These are phyloP conservation scores for Colletotrichum somersetense DNA, from an alignment of 2,329 filamentous ascomycete species.

Conservation along the genomic window DNA sequence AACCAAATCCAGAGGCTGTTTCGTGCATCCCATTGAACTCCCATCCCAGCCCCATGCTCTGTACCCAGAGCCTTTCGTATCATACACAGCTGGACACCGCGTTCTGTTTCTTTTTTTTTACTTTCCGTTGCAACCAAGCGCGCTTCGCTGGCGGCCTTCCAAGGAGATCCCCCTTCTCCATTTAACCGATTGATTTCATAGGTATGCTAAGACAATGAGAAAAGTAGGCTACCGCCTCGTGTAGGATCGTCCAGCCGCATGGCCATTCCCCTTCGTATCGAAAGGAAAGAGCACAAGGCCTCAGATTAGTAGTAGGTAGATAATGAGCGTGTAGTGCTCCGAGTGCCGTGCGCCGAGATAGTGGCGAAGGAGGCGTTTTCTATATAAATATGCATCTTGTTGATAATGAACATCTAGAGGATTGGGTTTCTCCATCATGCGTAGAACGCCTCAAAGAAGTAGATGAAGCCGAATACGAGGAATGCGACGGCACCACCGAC, in stretches of 20 bases:
- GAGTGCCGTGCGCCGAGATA: not conserved
- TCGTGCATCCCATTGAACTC: constrained; percentile 29
- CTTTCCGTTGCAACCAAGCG: constrained; percentile 20
- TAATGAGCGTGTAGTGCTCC: constrained; percentile 19
- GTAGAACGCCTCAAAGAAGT: constrained; percentile 84
- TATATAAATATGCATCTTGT: constrained; percentile 27
- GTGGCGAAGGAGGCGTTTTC: constrained; percentile 22
- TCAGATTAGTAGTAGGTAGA: constrained; percentile 26
- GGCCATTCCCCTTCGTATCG: not conserved
- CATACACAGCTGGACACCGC: constrained; percentile 27
- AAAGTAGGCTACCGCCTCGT: constrained; percentile 20
- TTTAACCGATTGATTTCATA: constrained; percentile 15
- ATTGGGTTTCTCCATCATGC: constrained; percentile 49
- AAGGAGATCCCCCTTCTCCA: not conserved
- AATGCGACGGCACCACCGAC: constrained; percentile 92
- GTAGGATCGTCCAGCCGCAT: constrained; percentile 22
- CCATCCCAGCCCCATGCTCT: constrained; percentile 22
- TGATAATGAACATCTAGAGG: not conserved
- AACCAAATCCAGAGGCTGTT: not conserved
- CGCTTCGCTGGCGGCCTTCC: constrained; percentile 4
- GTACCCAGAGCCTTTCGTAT: constrained; percentile 27
- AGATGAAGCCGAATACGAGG: constrained; percentile 91
- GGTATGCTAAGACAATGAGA: constrained; percentile 25
- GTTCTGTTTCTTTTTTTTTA: constrained; percentile 6
- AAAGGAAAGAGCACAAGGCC: constrained; percentile 1